A percentile compares a stretch with the other conserved stretches of the same genome.
These are phyloP conservation scores for Nissolia schottii DNA, from an alignment of 306 rosid genomes.

Conservation along the genomic window DNA sequence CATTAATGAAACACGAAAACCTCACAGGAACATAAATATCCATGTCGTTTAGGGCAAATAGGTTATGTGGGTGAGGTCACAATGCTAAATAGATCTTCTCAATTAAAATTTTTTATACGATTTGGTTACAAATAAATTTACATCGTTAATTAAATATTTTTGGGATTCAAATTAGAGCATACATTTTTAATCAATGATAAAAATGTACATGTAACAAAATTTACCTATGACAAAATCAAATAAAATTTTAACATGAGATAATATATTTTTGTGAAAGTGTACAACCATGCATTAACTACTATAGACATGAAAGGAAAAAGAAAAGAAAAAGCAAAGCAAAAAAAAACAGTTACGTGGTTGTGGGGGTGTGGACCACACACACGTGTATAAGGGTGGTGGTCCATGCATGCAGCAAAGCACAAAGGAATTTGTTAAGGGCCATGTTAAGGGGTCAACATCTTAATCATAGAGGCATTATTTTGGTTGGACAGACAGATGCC, in stretches of 20 bases:
- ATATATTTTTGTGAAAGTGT: neutral
- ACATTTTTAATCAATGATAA: too few relatives aligned
- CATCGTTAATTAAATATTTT: too few relatives aligned
- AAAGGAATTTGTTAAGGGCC: conserved; percentile 58
- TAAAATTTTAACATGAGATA: too few relatives aligned
- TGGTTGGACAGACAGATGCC: conserved; percentile 31
- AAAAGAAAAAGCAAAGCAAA: neutral
- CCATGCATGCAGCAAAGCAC: conserved; percentile 42
- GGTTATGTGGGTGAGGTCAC: conserved; percentile 1
- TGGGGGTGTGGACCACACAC: conserved; percentile 54
- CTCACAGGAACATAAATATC: neutral
- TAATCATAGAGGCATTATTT: conserved; percentile 56
- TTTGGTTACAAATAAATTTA: too few relatives aligned
- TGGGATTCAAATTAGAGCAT: too few relatives aligned
- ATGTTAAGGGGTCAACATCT: conserved; percentile 46
- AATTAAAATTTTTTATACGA: too few relatives aligned
- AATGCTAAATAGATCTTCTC: too few relatives aligned
- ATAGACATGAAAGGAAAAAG: neutral
- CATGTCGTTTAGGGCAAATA: conserved; percentile 5
- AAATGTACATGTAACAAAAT: too few relatives aligned
- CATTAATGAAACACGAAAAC: neutral
- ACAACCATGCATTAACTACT: conserved; percentile 8
- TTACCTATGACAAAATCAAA: too few relatives aligned
- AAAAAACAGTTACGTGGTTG: conserved; percentile 10
- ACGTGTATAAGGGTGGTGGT: conserved; percentile 59